Base-by-base conservation (phyloP, 768 basidiomycete species). In the Phylloporus sp. region DNA sequence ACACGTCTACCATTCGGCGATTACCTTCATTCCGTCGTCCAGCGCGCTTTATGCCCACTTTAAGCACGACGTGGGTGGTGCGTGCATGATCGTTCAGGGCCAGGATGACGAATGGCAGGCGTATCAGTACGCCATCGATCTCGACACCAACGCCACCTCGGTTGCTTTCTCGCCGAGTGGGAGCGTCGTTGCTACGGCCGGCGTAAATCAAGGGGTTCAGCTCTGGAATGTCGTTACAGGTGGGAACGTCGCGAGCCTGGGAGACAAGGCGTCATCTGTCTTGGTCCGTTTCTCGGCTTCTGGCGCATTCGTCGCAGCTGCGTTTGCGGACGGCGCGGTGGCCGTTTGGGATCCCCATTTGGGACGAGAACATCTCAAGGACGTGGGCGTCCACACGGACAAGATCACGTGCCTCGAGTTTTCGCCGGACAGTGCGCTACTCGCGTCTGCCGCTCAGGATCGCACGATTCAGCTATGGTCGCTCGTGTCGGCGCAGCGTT, bases 381-480 rank as follows among this genome's bases (percentile, higher is more conserved):
- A 56, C 20, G 20, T 20, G 7, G 40, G 15, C 5, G 29, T 9
- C 1, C 56, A 56, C 18, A 42, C 44, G 4, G 45, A 48, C 3
- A 4, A 4, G 8, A 48, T 55, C 32, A 45, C 45, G 3, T 54
- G 42, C 22, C 49, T 56, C 21, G 55, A 46, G 9, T 54, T 54
- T 27, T 56, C 55, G 3, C 17, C 36, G 2, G 23, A 52, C 32
- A 42, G 42, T 20, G 3, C 13, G 1, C 15, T 52, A 6, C 46
- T 55, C 9, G 53, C 49, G 3, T 57, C 51, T 18, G 51, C 37
- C 34, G 42, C 56, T 8, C 39, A 21, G n/a, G 52, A 55, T 24
- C 26, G 28, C n/a, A 24, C 20, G 18, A 53, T 53, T 20, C 46
- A 48, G 28, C 31, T 60, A 7, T 61, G 59, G 59, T 53, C 57